A percentile compares a stretch with the other conserved stretches of the same genome.
Evolutionary conservation across 331 rosid species (phyloP).

Genomic region (Quercus lobata): DNA sequence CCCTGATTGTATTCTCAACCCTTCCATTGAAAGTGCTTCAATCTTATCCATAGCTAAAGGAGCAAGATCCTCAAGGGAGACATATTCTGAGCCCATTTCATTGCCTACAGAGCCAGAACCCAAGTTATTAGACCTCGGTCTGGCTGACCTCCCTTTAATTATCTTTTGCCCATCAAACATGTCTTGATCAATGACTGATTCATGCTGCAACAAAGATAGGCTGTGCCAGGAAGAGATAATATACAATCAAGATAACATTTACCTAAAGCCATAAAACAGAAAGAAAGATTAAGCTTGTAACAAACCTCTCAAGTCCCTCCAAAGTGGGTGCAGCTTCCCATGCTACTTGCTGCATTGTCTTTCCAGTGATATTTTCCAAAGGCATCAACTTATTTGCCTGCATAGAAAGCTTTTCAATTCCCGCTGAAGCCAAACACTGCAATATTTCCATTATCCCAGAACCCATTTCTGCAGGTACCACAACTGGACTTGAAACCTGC

Average conservation of each 20-base stretch:
- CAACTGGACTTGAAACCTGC: conserved; percentile 97
- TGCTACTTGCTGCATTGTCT: conserved; percentile 87
- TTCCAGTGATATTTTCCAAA: conserved; percentile 90
- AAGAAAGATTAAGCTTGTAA: neutral
- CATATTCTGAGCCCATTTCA: conserved; percentile 61
- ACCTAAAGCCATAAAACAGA: conserved; percentile 7
- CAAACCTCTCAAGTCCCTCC: conserved; percentile 77
- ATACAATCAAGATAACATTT: conserved; percentile 4
- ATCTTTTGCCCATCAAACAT: conserved; percentile 19
- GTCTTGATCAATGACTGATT: conserved; percentile 38
- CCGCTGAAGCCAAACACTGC: conserved; percentile 87
- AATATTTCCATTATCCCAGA: conserved; percentile 76
- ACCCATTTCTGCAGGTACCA: conserved; percentile 98
- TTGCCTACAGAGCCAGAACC: conserved; percentile 37
- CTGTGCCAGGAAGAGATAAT: conserved; percentile 45
- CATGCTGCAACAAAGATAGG: conserved; percentile 46
- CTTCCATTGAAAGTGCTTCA: conserved; percentile 97
- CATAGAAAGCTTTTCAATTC: conserved; percentile 96
- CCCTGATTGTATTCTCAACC: conserved; percentile 96
- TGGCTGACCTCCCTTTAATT: conserved; percentile 40
- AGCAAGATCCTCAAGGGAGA: conserved; percentile 93
- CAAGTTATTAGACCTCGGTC: conserved; percentile 30
- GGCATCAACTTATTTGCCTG: conserved; percentile 97
- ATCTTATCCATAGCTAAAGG: conserved; percentile 97
- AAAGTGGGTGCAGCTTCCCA: conserved; percentile 76